Evolutionary conservation across 1,139 yeast genomes (phyloP).

Genomic region (Blastobotrys capitulatus): DNA sequence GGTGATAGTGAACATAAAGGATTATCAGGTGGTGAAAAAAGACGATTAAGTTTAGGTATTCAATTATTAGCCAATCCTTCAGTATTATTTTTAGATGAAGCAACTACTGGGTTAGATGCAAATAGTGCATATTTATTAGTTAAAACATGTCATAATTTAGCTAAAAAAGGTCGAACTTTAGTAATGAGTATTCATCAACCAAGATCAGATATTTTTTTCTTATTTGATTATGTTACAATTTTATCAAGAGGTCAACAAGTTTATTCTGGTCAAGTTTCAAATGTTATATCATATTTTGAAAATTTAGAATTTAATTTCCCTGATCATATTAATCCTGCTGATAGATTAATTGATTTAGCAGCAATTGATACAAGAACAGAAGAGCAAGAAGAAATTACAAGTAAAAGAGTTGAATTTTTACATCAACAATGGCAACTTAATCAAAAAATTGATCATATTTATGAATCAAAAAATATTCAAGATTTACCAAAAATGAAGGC

Average conservation of each 20-base stretch:
- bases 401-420: slow-evolving; percentile 42
- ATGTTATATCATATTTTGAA: slow-evolving; percentile 50
- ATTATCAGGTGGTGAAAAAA: slow-evolving; percentile 80
- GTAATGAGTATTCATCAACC: slow-evolving; percentile 83
- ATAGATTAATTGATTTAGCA: slow-evolving; percentile 61
- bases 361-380: slow-evolving; percentile 53
- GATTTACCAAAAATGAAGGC: slow-evolving; percentile 24
- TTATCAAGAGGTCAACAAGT: slow-evolving; percentile 60
- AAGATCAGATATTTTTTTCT: slow-evolving; percentile 61
- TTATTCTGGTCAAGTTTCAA: slow-evolving; percentile 49
- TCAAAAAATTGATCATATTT: neutral
- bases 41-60: slow-evolving; percentile 72
- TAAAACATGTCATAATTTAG: slow-evolving; percentile 53
- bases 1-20: slow-evolving; percentile 47
- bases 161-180: slow-evolving; percentile 63
- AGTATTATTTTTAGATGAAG: slow-evolving; percentile 74
- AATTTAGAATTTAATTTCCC: slow-evolving; percentile 44
- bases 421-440: slow-evolving; percentile 44
- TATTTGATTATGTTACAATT: slow-evolving; percentile 69
- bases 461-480: neutral
- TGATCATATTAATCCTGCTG: slow-evolving; percentile 51
- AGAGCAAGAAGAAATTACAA: slow-evolving; percentile 42
- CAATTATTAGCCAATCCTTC: slow-evolving; percentile 76
- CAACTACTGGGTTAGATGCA: slow-evolving; percentile 85
- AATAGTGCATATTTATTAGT: slow-evolving; percentile 65